A percentile compares a stretch with the other conserved stretches of the same genome.
phyloP scores from a whole-genome alignment of 768 basidiomycete species.

The Dendrothele bispora region DNA sequence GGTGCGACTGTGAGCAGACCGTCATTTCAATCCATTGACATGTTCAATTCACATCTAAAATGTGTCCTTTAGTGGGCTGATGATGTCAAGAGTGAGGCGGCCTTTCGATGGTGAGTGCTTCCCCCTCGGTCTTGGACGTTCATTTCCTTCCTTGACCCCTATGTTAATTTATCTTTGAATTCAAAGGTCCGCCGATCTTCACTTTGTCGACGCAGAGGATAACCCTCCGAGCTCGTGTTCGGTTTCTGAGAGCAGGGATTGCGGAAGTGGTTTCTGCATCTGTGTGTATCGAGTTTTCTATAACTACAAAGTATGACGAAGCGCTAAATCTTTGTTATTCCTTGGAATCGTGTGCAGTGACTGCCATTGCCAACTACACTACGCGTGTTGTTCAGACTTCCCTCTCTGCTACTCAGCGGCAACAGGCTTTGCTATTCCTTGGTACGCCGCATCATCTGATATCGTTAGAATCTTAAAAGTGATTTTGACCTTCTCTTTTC shows the following conservation, averaged over 20 bases:
- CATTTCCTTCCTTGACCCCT: neutral
- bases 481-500: neutral
- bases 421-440: slow-evolving; percentile 55
- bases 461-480: neutral
- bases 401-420: slow-evolving; percentile 40
- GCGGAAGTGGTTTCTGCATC: slow-evolving; percentile 36
- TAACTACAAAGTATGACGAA: slow-evolving; percentile 12
- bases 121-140: neutral
- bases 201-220: slow-evolving; percentile 52
- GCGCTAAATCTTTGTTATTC: no score
- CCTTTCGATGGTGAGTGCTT: slow-evolving; percentile 35
- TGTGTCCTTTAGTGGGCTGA: slow-evolving; percentile 48
- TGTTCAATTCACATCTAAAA: neutral
- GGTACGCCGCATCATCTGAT: slow-evolving; percentile 26
- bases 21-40: neutral
- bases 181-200: slow-evolving; percentile 38
- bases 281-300: slow-evolving; percentile 33
- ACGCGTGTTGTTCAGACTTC: slow-evolving; percentile 44
- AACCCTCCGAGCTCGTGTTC: slow-evolving; percentile 49
- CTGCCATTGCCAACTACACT: slow-evolving; percentile 60
- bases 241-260: slow-evolving; percentile 47
- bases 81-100: slow-evolving; percentile 37
- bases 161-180: neutral
- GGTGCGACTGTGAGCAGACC: slow-evolving; percentile 41
- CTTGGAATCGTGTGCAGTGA: slow-evolving; percentile 36